Evolutionary conservation across 2,329 filamentous ascomycete genomes (phyloP).

Genomic region (Pseudocercospora musae): DNA sequence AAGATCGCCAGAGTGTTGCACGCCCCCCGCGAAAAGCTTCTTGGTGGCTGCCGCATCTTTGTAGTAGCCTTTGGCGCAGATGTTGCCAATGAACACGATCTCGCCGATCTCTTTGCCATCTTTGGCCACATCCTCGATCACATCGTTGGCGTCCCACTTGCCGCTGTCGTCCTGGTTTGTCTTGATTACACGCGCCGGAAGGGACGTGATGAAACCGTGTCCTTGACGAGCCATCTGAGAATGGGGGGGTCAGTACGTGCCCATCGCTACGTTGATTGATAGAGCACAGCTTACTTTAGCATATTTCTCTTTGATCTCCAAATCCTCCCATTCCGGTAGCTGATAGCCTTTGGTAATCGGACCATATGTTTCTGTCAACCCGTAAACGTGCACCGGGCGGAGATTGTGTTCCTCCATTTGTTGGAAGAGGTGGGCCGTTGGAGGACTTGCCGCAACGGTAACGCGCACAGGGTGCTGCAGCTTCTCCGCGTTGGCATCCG

Average conservation of each 20-base stretch:
- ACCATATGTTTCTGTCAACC: conserved; percentile 83
- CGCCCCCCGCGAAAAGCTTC: conserved; percentile 84
- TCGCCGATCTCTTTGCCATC: conserved; percentile 76
- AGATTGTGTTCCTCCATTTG: conserved; percentile 88
- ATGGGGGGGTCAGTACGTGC: not conserved
- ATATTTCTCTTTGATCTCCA: conserved; percentile 75
- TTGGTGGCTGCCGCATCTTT: conserved; percentile 82
- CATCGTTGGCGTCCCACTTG: conserved; percentile 43
- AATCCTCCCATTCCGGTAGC: conserved; percentile 76
- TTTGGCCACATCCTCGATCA: conserved; percentile 63
- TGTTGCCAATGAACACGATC: conserved; percentile 85
- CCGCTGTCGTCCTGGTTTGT: conserved; percentile 58
- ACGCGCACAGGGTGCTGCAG: conserved; percentile 75
- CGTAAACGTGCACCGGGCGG: conserved; percentile 89
- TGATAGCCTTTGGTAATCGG: conserved; percentile 93
- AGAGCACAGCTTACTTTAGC: conserved; percentile 44
- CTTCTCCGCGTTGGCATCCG: conserved; percentile 67
- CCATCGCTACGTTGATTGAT: not conserved
- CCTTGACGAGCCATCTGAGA: conserved; percentile 84
- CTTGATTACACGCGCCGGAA: conserved; percentile 80
- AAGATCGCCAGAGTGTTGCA: conserved; percentile 83
- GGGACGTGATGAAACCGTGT: conserved; percentile 80
- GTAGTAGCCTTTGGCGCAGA: conserved; percentile 87
- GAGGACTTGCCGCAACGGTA: conserved; percentile 88
- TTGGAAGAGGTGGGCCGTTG: conserved; percentile 85